Evolutionary conservation across 768 basidiomycete species (phyloP).

Genomic region (Tulasnella sp.): DNA sequence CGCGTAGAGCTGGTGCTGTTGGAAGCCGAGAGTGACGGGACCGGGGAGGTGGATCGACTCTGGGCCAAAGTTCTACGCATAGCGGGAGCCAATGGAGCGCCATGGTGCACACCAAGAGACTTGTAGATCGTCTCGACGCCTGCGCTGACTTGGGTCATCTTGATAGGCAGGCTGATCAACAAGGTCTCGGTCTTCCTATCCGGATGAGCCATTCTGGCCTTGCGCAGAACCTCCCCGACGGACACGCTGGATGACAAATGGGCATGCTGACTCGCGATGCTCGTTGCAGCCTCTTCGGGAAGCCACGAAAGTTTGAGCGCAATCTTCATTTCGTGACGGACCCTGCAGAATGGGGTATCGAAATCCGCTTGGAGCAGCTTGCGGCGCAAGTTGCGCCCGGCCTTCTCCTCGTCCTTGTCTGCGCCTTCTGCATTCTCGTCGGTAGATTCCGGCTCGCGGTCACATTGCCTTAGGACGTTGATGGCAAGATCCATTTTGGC

Average conservation of each 20-base stretch:
- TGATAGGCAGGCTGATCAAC: slow-evolving; percentile 12
- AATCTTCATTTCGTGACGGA: slow-evolving; percentile 42
- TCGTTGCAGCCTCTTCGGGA: not conserved
- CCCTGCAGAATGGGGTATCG: slow-evolving; percentile 43
- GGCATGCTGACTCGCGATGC: not conserved
- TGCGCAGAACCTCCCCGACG: not conserved
- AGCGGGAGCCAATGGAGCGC: not conserved
- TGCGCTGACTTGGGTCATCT: slow-evolving; percentile 3
- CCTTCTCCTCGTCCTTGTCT: slow-evolving; percentile 3
- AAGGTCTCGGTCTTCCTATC: slow-evolving; percentile 6
- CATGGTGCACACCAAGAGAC: slow-evolving; percentile 9
- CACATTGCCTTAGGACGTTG: slow-evolving; percentile 32
- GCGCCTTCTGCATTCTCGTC: not conserved
- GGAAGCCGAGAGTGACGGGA: not conserved
- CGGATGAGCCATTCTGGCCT: slow-evolving; percentile 8
- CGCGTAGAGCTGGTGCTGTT: not conserved
- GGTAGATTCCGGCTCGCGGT: not conserved
- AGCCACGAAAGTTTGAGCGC: slow-evolving; percentile 29
- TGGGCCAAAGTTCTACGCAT: slow-evolving; percentile 2
- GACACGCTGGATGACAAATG: not conserved
- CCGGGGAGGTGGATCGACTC: not conserved
- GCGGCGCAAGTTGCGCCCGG: not conserved
- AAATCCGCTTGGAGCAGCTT: slow-evolving; percentile 35
- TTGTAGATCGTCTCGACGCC: slow-evolving; percentile 10
- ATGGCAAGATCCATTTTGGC: slow-evolving; percentile 44